These are phyloP conservation scores for Fusarium sp. DNA, from an alignment of 2,329 filamentous ascomycete species.

Conservation along the genomic window DNA sequence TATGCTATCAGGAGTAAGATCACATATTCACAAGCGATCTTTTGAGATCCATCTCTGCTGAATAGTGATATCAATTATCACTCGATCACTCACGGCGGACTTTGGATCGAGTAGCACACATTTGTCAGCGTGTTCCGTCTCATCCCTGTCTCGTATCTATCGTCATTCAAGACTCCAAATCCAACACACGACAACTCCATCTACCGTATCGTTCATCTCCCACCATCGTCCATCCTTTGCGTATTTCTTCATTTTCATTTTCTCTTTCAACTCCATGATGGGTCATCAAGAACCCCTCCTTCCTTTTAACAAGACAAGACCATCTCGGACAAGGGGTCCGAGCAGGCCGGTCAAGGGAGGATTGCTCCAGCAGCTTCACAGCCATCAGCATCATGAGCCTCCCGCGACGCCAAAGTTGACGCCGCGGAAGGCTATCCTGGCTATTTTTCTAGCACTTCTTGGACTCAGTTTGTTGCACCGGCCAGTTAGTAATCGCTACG, in stretches of 20 bases:
- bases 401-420: conserved; percentile 41
- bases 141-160: conserved; percentile 24
- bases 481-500: conserved; percentile 41
- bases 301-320: conserved; percentile 27
- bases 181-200: background rate
- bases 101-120: conserved; percentile 1
- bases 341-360: conserved; percentile 33
- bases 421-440: conserved; percentile 38
- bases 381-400: conserved; percentile 30
- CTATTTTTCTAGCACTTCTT: conserved; percentile 42
- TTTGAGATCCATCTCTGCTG: background rate
- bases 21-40: background rate
- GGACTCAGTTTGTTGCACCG: conserved; percentile 43
- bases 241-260: background rate
- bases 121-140: conserved; percentile 34
- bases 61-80: background rate
- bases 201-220: background rate
- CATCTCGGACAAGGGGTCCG: conserved; percentile 27
- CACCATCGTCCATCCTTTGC: background rate
- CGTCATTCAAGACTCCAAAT: background rate
- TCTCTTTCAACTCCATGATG: conserved; percentile 18
- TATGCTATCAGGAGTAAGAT: background rate
- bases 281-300: conserved; percentile 38
- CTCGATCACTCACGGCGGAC: background rate
- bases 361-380: conserved; percentile 34